Evolutionary conservation across 1,139 yeast species (phyloP).

Genomic region (Zhuliangozyma blackwelliae): DNA sequence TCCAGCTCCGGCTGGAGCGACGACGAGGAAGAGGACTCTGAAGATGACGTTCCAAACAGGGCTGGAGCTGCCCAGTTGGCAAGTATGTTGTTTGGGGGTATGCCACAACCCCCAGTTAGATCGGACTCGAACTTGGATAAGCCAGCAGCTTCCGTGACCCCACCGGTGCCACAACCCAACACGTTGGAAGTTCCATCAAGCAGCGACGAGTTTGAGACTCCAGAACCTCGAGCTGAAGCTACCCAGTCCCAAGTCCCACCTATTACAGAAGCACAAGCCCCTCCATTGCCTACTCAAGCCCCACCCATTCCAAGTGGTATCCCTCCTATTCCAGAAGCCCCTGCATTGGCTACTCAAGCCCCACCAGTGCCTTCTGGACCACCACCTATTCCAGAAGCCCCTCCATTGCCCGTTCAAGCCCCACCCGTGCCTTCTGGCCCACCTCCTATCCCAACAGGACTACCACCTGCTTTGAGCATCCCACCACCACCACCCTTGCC

Average conservation of each 20-base stretch:
- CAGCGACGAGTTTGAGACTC: too few relatives aligned
- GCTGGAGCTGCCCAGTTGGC: constrained; percentile 63
- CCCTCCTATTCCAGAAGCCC: background rate
- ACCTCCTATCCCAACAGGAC: background rate
- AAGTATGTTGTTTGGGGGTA: constrained; percentile 57
- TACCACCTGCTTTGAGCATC: too few relatives aligned
- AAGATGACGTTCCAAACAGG: constrained; percentile 44
- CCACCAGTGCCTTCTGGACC: background rate
- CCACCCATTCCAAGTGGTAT: background rate
- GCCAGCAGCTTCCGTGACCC: too few relatives aligned
- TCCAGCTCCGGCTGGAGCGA: constrained; percentile 58
- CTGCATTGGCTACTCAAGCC: too few relatives aligned
- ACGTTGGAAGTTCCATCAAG: too few relatives aligned
- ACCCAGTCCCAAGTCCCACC: too few relatives aligned
- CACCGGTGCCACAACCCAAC: too few relatives aligned
- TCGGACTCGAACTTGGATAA: too few relatives aligned
- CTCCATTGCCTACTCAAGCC: background rate
- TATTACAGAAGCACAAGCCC: too few relatives aligned
- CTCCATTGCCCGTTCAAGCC: constrained; percentile 1
- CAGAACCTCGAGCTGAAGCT: too few relatives aligned
- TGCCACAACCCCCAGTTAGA: constrained; percentile 38
- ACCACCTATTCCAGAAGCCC: constrained; percentile 13
- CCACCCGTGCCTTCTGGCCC: constrained; percentile 9
- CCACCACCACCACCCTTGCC: too few relatives aligned
- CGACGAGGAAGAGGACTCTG: constrained; percentile 51